phyloP scores from a whole-genome alignment of 2,329 filamentous ascomycete genomes.

The Cercospora zeae-maydis region DNA sequence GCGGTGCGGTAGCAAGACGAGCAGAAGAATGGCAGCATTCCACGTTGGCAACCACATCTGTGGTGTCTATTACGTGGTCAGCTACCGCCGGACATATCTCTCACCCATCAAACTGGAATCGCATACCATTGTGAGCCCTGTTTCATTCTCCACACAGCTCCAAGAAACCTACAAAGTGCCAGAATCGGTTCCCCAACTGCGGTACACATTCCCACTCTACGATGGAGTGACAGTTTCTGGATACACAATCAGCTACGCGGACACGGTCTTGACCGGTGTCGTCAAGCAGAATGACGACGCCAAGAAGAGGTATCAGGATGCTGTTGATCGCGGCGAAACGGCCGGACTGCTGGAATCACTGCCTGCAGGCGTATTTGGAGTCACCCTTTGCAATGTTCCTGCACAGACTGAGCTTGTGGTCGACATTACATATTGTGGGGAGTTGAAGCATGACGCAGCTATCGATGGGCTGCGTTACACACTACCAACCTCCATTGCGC shows the following conservation, averaged over 20 bases:
- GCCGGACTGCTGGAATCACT: conserved; percentile 65
- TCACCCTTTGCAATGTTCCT: conserved; percentile 65
- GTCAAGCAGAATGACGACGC: conserved; percentile 66
- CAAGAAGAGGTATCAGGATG: conserved; percentile 56
- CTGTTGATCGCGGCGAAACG: conserved; percentile 56
- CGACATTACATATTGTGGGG: conserved; percentile 63
- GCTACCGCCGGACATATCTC: conserved; percentile 44
- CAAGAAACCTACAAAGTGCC: conserved; percentile 56
- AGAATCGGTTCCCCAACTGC: conserved; percentile 51
- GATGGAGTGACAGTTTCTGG: conserved; percentile 67
- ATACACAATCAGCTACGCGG: conserved; percentile 63
- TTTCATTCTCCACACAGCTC: conserved; percentile 50
- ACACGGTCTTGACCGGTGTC: conserved; percentile 58
- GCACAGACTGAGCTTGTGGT: conserved; percentile 55
- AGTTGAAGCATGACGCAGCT: conserved; percentile 68
- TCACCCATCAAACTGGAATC: conserved; percentile 57
- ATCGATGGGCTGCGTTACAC: conserved; percentile 66
- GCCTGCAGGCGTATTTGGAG: conserved; percentile 63
- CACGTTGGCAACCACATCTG: conserved; percentile 27
- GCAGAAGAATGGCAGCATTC: neutral
- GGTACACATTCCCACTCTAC: conserved; percentile 68
- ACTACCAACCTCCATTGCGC: conserved; percentile 64
- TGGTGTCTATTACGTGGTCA: conserved; percentile 30
- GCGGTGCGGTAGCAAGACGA: neutral
- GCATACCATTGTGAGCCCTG: conserved; percentile 60